phyloP scores from a whole-genome alignment of 345 rosid genomes.

The Gossypium anomalum region DNA sequence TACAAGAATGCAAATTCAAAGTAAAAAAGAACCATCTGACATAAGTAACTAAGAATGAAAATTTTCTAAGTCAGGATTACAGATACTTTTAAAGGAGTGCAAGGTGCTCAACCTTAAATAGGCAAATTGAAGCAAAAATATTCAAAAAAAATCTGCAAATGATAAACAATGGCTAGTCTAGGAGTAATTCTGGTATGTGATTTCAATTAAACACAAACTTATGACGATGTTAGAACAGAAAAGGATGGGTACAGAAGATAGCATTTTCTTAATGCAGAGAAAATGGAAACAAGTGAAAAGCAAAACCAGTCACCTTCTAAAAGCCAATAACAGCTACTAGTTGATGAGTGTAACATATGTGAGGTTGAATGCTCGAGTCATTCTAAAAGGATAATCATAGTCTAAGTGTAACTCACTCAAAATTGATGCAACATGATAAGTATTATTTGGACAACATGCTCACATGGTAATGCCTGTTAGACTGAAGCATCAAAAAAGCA shows the following conservation, averaged over 20 bases:
- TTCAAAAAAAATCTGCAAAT: background rate
- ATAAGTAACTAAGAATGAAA: background rate
- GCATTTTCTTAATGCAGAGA: background rate
- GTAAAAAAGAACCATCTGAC: background rate
- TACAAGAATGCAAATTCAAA: background rate
- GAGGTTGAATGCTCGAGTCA: background rate
- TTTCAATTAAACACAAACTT: background rate
- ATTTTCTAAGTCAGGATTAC: background rate
- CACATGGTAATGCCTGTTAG: background rate
- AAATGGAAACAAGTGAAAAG: background rate
- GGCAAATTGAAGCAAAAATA: background rate
- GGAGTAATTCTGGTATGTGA: background rate
- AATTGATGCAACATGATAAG: background rate
- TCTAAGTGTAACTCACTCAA: background rate
- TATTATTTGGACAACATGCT: background rate
- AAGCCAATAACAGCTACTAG: background rate
- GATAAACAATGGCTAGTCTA: background rate
- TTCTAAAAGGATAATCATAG: background rate
- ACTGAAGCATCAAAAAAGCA: background rate
- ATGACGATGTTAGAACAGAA: background rate
- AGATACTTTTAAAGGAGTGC: background rate
- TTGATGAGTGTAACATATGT: background rate
- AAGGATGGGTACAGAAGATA: background rate
- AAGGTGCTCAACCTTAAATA: background rate
- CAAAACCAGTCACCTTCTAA: background rate